phyloP scores from a whole-genome alignment of 1,284 basidiomycete species.

The Boletellus deceptivus region DNA sequence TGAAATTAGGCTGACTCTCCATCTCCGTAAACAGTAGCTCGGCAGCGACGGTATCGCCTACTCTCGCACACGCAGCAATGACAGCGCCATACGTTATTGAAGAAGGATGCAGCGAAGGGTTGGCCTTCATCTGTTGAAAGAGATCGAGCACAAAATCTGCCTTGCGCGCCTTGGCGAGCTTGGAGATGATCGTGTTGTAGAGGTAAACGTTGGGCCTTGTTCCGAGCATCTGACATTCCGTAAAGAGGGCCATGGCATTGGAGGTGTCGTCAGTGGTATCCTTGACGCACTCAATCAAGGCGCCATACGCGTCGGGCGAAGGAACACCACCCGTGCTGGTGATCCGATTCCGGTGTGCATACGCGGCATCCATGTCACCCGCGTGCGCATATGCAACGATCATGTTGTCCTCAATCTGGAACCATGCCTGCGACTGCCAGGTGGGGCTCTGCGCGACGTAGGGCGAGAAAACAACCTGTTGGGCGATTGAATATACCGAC shows the following conservation, averaged over 20 bases:
- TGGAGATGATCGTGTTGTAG: conserved; percentile 95
- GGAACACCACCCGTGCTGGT: conserved; percentile 77
- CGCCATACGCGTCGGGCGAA: conserved; percentile 86
- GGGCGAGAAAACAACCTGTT: conserved; percentile 51
- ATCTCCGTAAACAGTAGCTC: conserved; percentile 88
- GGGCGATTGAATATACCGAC: conserved; percentile 70
- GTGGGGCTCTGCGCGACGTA: conserved; percentile 42
- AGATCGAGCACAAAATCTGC: conserved; percentile 84
- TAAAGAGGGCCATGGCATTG: conserved; percentile 81
- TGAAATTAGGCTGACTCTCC: conserved; percentile 72
- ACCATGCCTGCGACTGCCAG: conserved; percentile 65
- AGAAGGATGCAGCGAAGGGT: conserved; percentile 58
- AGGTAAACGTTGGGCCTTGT: conserved; percentile 82
- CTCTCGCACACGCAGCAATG: conserved; percentile 91
- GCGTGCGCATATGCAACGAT: conserved; percentile 80
- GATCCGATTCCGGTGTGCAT: conserved; percentile 78
- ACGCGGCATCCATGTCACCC: conserved; percentile 77
- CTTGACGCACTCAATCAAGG: conserved; percentile 82
- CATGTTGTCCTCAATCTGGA: conserved; percentile 84
- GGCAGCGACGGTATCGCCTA: conserved; percentile 85
- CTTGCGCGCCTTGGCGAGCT: conserved; percentile 89
- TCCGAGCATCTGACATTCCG: conserved; percentile 71
- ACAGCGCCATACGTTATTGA: conserved; percentile 95
- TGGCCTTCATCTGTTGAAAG: conserved; percentile 82
- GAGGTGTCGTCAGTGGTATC: conserved; percentile 93